Evolutionary conservation across 257 asterid species (phyloP).

Genomic region (Primulina huaijiensis): DNA sequence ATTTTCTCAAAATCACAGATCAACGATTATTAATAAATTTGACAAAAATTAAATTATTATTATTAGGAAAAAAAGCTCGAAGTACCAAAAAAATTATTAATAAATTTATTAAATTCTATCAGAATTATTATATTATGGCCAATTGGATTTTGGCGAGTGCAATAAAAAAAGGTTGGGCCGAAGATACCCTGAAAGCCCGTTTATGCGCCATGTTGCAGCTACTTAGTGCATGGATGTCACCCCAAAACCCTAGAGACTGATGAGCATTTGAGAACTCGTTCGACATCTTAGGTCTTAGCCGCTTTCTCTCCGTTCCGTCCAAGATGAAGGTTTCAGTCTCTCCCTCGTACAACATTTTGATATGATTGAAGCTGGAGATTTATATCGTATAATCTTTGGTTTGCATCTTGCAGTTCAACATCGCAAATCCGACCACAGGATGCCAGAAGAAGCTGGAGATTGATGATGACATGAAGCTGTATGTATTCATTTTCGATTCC

Average conservation of each 20-base stretch:
- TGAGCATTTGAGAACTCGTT: neutral
- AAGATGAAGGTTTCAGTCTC: slow-evolving; percentile 37
- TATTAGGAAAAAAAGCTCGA: too few species aligned
- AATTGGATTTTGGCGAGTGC: too few species aligned
- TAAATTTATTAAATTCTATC: too few species aligned
- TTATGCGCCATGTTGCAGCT: neutral
- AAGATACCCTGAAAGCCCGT: neutral
- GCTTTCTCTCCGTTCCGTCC: slow-evolving; percentile 27
- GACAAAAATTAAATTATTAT: too few species aligned
- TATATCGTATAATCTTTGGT: neutral
- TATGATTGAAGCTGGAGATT: too few species aligned
- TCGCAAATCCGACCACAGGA: slow-evolving; percentile 30
- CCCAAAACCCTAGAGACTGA: slow-evolving; percentile 17
- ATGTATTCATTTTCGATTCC: neutral
- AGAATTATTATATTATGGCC: too few species aligned
- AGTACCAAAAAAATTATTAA: too few species aligned
- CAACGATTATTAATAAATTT: too few species aligned
- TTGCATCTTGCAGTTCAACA: slow-evolving; percentile 17
- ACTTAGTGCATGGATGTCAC: neutral
- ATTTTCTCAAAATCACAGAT: too few species aligned
- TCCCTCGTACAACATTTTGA: neutral
- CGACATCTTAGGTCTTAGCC: slow-evolving; percentile 18
- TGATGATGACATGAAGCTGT: slow-evolving; percentile 31
- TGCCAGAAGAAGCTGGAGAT: slow-evolving; percentile 32
- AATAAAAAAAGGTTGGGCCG: neutral